Conservation (phyloP, 768 basidiomycete genomes). For the Piloderma croceum region DNA sequence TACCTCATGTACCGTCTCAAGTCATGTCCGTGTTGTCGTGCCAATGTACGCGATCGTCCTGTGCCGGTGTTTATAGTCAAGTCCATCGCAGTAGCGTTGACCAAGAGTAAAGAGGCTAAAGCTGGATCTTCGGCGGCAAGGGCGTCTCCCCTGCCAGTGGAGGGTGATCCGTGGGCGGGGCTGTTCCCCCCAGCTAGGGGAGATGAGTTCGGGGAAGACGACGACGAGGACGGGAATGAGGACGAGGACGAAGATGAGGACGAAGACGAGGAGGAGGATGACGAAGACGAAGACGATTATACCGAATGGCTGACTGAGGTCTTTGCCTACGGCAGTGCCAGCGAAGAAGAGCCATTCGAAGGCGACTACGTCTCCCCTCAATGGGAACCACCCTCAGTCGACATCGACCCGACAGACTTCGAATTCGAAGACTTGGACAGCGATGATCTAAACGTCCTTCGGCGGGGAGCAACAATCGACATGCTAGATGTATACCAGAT, state of each 20-base stretch:
- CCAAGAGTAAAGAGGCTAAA: conserved; percentile 33
- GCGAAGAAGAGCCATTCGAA: conserved; percentile 32
- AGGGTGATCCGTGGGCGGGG: conserved; percentile 65
- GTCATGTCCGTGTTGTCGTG: conserved; percentile 69
- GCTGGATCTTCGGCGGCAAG: conserved; percentile 11
- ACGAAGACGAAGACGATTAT: conserved; percentile 14
- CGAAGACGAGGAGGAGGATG: conserved; percentile 21
- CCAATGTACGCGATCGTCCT: conserved; percentile 51
- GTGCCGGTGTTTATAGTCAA: conserved; percentile 68
- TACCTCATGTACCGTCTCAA: conserved; percentile 57
- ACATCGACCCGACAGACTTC: conserved; percentile 30
- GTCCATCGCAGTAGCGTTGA: conserved; percentile 45
- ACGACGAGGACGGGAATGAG: conserved; percentile 19
- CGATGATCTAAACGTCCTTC: conserved; percentile 38
- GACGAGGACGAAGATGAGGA: conserved; percentile 23
- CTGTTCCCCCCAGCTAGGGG: conserved; percentile 50
- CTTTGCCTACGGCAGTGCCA: conserved; percentile 30
- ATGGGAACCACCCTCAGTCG: conserved; percentile 54
- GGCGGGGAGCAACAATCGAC: conserved; percentile 51
- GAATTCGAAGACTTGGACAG: conserved; percentile 26
- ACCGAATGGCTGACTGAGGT: conserved; percentile 24
- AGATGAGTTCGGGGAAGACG: conserved; percentile 29
- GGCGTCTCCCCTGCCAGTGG: conserved; percentile 29
- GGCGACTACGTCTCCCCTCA: conserved; percentile 40
- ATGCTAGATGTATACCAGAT: conserved; percentile 56